Percentiles rank a stretch among this genome's conserved stretches.
These are phyloP conservation scores for Talaromyces borbonicus DNA, from an alignment of 495 filamentous ascomycete species.

Conservation along the genomic window DNA sequence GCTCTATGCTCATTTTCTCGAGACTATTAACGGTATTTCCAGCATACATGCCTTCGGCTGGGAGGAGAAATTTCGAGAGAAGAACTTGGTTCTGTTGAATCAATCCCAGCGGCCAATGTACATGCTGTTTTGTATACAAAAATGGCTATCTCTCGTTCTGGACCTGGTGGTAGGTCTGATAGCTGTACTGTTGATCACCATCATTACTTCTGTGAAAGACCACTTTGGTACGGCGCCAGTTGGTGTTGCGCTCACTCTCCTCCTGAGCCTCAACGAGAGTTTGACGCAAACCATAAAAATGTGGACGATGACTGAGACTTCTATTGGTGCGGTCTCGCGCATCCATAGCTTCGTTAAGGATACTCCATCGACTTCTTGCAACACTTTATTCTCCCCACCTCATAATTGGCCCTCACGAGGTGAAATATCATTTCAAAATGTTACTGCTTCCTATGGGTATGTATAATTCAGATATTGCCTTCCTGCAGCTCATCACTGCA, in stretches of 20 bases:
- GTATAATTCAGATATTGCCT: conserved; percentile 2
- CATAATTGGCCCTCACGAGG: conserved; percentile 21
- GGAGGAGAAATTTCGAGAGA: conserved; percentile 32
- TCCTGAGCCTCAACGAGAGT: conserved; percentile 42
- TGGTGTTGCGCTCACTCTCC: conserved; percentile 55
- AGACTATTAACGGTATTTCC: conserved; percentile 37
- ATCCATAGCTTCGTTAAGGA: conserved; percentile 26
- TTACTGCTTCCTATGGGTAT: conserved; percentile 16
- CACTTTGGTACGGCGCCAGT: conserved; percentile 11
- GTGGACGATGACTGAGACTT: conserved; percentile 46
- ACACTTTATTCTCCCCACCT: conserved; percentile 9
- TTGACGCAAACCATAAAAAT: conserved; percentile 19
- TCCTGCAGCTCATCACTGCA: not conserved
- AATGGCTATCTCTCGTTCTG: conserved; percentile 43
- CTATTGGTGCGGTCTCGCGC: conserved; percentile 39
- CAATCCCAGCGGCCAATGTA: conserved; percentile 49
- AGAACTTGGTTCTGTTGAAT: conserved; percentile 45
- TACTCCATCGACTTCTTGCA: conserved; percentile 20
- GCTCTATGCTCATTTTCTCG: conserved; percentile 49
- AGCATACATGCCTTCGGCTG: conserved; percentile 52
- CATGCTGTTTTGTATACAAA: conserved; percentile 44
- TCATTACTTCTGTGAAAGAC: conserved; percentile 10
- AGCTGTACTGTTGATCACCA: conserved; percentile 18
- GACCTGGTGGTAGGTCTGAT: conserved; percentile 37
- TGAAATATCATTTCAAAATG: conserved; percentile 15